Conservation (phyloP, 768 basidiomycete genomes). For the Rhodotorula kratochvilovae region DNA sequence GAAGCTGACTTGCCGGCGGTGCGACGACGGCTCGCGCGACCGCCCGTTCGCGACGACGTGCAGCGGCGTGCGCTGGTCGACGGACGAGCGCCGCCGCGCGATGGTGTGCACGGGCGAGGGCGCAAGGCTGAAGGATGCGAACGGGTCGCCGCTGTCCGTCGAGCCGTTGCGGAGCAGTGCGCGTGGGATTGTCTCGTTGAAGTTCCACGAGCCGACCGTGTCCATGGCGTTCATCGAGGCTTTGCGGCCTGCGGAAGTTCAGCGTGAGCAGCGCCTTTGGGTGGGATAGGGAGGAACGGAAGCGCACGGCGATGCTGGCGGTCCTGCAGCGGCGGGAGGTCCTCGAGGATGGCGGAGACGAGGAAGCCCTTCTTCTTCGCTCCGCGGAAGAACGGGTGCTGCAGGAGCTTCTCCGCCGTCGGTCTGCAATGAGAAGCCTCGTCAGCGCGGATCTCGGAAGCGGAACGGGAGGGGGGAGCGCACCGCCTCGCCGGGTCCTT, state of each 20-base stretch:
- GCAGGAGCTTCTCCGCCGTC: slow-evolving; percentile 69
- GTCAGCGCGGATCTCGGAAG: background rate
- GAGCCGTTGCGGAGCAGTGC: background rate
- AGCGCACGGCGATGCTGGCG: slow-evolving; percentile 37
- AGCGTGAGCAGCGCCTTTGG: too few species aligned
- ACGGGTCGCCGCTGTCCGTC: slow-evolving; percentile 13
- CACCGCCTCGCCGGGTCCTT: slow-evolving; percentile 79
- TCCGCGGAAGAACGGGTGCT: slow-evolving; percentile 69
- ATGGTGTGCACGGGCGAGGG: slow-evolving; percentile 19
- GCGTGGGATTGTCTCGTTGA: slow-evolving; percentile 13
- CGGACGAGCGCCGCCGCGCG: background rate
- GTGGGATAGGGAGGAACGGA: background rate
- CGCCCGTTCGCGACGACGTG: background rate
- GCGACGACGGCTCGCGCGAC: background rate
- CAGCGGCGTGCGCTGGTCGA: background rate
- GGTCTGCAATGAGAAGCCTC: slow-evolving; percentile 54
- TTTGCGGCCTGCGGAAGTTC: slow-evolving; percentile 12
- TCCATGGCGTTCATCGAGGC: background rate
- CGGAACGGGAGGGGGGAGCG: slow-evolving; percentile 9
- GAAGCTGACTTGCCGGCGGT: slow-evolving; percentile 18
- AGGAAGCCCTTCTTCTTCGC: slow-evolving; percentile 76
- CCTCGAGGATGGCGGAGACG: slow-evolving; percentile 62
- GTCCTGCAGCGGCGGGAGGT: slow-evolving; percentile 38
- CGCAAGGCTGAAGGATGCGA: slow-evolving; percentile 20
- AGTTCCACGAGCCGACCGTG: slow-evolving; percentile 35